These are phyloP conservation scores for Lepidium sativum DNA, from an alignment of 345 rosid species.

Conservation along the genomic window DNA sequence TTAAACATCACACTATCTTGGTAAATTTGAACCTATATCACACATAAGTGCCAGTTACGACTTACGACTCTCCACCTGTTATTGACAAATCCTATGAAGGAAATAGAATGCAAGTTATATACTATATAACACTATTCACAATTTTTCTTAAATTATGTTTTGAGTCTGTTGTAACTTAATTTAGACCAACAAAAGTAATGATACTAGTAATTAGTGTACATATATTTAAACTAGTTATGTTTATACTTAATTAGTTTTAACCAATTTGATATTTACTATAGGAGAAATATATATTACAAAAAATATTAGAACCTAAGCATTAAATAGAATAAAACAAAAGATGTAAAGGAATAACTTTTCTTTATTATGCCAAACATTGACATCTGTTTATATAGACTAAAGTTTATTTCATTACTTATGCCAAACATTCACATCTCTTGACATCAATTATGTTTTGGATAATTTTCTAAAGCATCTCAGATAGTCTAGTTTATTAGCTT, in stretches of 20 bases:
- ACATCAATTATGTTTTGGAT: no score
- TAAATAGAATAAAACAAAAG: no score
- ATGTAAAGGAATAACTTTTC: no score
- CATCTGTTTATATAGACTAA: no score
- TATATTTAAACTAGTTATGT: background rate
- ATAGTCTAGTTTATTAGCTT: no score
- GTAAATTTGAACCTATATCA: background rate
- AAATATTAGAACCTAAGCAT: no score
- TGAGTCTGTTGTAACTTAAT: background rate
- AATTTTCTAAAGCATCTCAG: no score
- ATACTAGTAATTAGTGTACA: background rate
- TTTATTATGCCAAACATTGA: no score
- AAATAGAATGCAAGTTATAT: background rate
- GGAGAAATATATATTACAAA: background rate
- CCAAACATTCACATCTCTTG: no score
- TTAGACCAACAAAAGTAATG: background rate
- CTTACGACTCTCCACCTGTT: background rate
- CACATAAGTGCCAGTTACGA: background rate
- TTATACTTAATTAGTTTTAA: background rate
- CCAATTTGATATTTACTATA: background rate
- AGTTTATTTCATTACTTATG: no score
- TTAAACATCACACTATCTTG: background rate
- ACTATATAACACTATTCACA: background rate
- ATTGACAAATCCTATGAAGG: background rate
- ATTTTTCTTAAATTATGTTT: background rate